These are phyloP conservation scores for Carnegiea gigantea DNA, from an alignment of 179 eudicot species.

Conservation along the genomic window DNA sequence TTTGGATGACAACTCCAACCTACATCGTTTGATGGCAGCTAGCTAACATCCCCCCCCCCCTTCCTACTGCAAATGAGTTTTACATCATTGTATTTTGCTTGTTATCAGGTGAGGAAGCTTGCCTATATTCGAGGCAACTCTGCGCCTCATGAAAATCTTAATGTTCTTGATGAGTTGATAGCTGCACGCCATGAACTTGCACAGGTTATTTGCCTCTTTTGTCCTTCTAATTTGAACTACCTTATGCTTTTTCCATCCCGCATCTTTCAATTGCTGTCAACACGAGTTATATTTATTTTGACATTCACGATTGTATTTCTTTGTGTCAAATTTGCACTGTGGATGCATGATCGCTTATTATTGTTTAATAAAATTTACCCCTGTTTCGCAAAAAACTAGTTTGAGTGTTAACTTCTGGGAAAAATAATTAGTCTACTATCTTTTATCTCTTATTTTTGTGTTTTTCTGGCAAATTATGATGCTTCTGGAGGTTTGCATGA, in stretches of 20 bases:
- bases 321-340: too few species aligned
- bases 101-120: constrained; percentile 76
- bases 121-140: constrained; percentile 76
- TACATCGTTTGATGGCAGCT: too few species aligned
- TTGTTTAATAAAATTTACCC: too few species aligned
- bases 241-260: neutral
- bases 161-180: constrained; percentile 81
- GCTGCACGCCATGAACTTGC: constrained; percentile 93
- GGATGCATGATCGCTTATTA: too few species aligned
- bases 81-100: neutral
- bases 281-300: neutral
- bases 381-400: neutral
- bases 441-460: neutral
- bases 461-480: neutral
- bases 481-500: neutral
- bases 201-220: constrained; percentile 47
- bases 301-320: too few species aligned
- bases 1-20: too few species aligned
- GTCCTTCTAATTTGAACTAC: neutral
- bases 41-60: neutral
- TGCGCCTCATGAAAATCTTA: constrained; percentile 81
- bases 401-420: neutral
- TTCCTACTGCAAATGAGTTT: neutral
- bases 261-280: neutral
- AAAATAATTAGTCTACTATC: neutral